These are phyloP conservation scores for Sporisorium iseilematis-ciliati DNA, from an alignment of 1,284 basidiomycete genomes.

Conservation along the genomic window DNA sequence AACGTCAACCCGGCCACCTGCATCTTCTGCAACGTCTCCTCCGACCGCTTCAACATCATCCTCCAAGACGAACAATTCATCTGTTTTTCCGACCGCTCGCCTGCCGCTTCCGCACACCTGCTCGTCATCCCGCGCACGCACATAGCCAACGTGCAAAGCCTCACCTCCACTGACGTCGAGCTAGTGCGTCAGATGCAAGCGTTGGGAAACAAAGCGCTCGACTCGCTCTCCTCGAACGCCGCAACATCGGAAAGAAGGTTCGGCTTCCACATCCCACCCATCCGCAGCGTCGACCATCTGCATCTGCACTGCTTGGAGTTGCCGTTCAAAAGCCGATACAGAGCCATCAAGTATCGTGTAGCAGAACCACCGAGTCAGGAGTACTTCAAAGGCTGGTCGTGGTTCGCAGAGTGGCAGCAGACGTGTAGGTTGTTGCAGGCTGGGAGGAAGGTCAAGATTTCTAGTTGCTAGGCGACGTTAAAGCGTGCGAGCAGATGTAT, in stretches of 20 bases:
- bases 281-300: slow-evolving; percentile 82
- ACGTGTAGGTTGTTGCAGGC: slow-evolving; percentile 76
- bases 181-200: slow-evolving; percentile 76
- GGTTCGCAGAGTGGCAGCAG: slow-evolving; percentile 81
- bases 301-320: slow-evolving; percentile 82
- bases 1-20: slow-evolving; percentile 68
- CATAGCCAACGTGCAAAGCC: slow-evolving; percentile 71
- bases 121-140: slow-evolving; percentile 78
- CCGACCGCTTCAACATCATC: slow-evolving; percentile 75
- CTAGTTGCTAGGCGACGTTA: slow-evolving; percentile 28
- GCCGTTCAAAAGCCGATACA: slow-evolving; percentile 75
- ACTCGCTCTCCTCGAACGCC: slow-evolving; percentile 60
- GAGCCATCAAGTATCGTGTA: slow-evolving; percentile 76
- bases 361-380: slow-evolving; percentile 45
- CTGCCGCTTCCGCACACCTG: slow-evolving; percentile 76
- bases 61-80: slow-evolving; percentile 77
- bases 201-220: slow-evolving; percentile 75
- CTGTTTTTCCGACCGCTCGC: slow-evolving; percentile 77
- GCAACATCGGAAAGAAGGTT: slow-evolving; percentile 44
- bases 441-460: slow-evolving; percentile 74
- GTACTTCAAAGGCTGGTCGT: slow-evolving; percentile 78
- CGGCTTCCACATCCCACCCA: slow-evolving; percentile 77
- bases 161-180: slow-evolving; percentile 66
- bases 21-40: slow-evolving; percentile 75
- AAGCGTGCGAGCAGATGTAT: neutral